phyloP scores from a whole-genome alignment of 768 basidiomycete genomes.

The Lactarius evosmus region DNA sequence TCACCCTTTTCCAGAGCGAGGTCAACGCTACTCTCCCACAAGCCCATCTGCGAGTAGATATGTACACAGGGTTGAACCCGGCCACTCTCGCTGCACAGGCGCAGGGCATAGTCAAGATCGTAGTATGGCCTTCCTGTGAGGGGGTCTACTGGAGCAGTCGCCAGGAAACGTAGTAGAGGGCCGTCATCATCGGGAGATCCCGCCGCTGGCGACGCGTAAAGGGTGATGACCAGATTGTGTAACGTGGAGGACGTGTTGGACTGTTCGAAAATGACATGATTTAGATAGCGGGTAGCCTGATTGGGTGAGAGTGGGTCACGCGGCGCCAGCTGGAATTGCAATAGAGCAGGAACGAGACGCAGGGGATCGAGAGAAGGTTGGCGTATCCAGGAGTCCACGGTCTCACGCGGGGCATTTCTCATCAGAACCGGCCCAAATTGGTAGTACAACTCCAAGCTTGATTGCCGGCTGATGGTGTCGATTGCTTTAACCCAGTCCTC shows the following conservation, averaged over 20 bases:
- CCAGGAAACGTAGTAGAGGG: slow-evolving; percentile 77
- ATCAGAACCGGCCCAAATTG: slow-evolving; percentile 87
- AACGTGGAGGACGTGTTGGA: slow-evolving; percentile 79
- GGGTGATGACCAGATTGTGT: slow-evolving; percentile 90
- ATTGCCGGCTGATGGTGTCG: slow-evolving; percentile 82
- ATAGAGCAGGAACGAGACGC: slow-evolving; percentile 83
- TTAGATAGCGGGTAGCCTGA: slow-evolving; percentile 88
- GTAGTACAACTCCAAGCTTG: slow-evolving; percentile 87
- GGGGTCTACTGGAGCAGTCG: slow-evolving; percentile 76
- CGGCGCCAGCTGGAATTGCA: slow-evolving; percentile 72
- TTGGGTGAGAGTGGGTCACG: slow-evolving; percentile 73
- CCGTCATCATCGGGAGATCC: slow-evolving; percentile 61
- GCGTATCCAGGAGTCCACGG: slow-evolving; percentile 89
- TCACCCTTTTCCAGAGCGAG: slow-evolving; percentile 93
- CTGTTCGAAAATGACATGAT: slow-evolving; percentile 78
- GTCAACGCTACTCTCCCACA: slow-evolving; percentile 96
- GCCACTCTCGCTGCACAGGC: slow-evolving; percentile 81
- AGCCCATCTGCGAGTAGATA: slow-evolving; percentile 96
- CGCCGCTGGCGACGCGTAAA: slow-evolving; percentile 60
- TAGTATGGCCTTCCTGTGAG: slow-evolving; percentile 86
- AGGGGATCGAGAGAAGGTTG: slow-evolving; percentile 76
- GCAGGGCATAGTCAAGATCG: slow-evolving; percentile 94
- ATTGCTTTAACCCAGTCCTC: slow-evolving; percentile 92
- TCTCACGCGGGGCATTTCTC: slow-evolving; percentile 81
- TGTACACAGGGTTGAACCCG: slow-evolving; percentile 89